A percentile compares a stretch with the other conserved stretches of the same genome.
Conservation (phyloP, 305 asterid genomes). For the Coffea humblotiana region DNA sequence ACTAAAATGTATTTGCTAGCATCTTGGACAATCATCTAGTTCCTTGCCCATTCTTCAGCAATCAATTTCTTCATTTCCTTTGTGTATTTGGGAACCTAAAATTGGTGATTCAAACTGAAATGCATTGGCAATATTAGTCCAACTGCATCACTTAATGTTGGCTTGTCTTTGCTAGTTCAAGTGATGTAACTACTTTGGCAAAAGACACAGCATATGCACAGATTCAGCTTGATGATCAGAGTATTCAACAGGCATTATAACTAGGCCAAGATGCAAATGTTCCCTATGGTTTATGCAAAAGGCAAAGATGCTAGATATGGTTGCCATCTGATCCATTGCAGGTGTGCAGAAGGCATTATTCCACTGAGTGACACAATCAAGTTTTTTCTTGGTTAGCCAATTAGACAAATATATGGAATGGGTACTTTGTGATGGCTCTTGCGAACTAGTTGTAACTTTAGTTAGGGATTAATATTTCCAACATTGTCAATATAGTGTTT, state of each 20-base stretch:
- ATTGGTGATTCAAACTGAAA: constrained; percentile 62
- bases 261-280: constrained; percentile 61
- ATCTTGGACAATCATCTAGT: constrained; percentile 66
- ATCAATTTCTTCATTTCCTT: constrained; percentile 60
- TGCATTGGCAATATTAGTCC: constrained; percentile 61
- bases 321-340: constrained; percentile 62
- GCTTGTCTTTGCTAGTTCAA: constrained; percentile 57
- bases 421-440: constrained; percentile 19
- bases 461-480: no score
- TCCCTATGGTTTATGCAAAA: constrained; percentile 39
- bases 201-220: constrained; percentile 60
- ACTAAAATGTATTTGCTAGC: constrained; percentile 68
- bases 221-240: constrained; percentile 62
- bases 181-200: constrained; percentile 23
- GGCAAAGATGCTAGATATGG: constrained; percentile 72
- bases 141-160: constrained; percentile 61
- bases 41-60: constrained; percentile 70
- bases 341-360: constrained; percentile 63
- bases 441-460: constrained; percentile 14
- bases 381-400: constrained; percentile 52
- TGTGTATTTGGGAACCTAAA: constrained; percentile 73
- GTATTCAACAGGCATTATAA: constrained; percentile 62
- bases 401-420: constrained; percentile 10
- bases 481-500: no score
- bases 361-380: constrained; percentile 56